Base-by-base conservation (phyloP, 208 protist genomes). In the Crithidia acanthocephali region DNA sequence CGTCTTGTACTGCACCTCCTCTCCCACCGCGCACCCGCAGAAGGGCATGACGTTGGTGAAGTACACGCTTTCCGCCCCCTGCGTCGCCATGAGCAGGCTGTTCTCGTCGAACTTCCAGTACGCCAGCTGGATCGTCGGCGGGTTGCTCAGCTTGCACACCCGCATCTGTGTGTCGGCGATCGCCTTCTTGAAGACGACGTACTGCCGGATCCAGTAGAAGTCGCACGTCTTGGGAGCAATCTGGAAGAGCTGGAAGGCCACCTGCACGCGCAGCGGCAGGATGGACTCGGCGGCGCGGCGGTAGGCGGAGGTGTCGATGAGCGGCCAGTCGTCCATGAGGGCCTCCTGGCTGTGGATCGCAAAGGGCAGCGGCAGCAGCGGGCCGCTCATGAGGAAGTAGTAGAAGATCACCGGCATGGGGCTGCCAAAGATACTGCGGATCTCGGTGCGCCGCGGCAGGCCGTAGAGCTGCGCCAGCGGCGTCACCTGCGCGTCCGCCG, bases 241-340 rank as follows among this genome's bases (percentile, higher is more conserved):
- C 45, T 70, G 76, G 56, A 84, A 86, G 51, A 93, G 74, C 74
- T 96, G 92, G 62, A 88, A 86, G 35, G 82, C 68, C 11, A 87
- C 82, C 68, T 94, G 89, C 45, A 91, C 86, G 15, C 89, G 87
- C 30, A 96, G 87, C 30, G 88, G 85, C 51, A 96, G 74, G 35
- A 94, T 81, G 23, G 65, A 81, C 79, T 94, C 82, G n/a, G 88
- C 80, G 37, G 83, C 74, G 48, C 68, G 68, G 68, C 92, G 88
- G 75, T 86, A 94, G 59, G 81, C 72, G 3, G 81, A 66, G 32
- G 87, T 89, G 69, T 96, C 92, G 47, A 94, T 82, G 61, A 96
- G 81, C 30, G 92, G 92, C 89, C 89, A 94, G 69, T 92, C 85
- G 76, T 96, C 88, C 35, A 84, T 79, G 1, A 96, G 63, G 27